Conservation (phyloP, 1,284 basidiomycete species). For the Sphagnurus paluster region DNA sequence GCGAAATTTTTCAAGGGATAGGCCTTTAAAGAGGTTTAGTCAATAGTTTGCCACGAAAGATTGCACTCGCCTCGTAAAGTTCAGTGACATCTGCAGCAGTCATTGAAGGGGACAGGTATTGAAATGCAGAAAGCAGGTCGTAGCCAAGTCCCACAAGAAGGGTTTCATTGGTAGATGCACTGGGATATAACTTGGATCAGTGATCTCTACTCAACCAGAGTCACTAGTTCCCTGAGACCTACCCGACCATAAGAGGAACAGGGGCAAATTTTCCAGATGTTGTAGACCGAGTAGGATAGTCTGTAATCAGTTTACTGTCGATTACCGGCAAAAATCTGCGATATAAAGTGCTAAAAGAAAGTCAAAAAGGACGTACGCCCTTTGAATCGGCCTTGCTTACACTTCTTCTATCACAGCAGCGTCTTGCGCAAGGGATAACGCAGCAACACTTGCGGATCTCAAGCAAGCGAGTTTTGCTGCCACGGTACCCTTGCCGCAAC, state of each 20-base stretch:
- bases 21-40: constrained; percentile 18
- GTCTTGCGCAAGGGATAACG: constrained; percentile 55
- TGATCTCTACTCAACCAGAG: neutral
- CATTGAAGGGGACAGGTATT: constrained; percentile 45
- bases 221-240: constrained; percentile 18
- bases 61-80: constrained; percentile 32
- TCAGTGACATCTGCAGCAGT: constrained; percentile 36
- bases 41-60: neutral
- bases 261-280: constrained; percentile 42
- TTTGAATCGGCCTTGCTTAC: constrained; percentile 20
- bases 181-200: constrained; percentile 20
- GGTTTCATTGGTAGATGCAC: constrained; percentile 59
- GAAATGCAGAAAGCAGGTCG: constrained; percentile 36
- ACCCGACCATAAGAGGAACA: constrained; percentile 61
- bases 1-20: constrained; percentile 39
- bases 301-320: constrained; percentile 49
- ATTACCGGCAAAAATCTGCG: constrained; percentile 41
- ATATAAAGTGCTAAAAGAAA: constrained; percentile 36
- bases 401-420: constrained; percentile 31
- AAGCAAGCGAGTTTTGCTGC: constrained; percentile 44
- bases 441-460: constrained; percentile 46
- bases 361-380: neutral
- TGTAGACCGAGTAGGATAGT: constrained; percentile 47
- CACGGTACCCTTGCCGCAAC: constrained; percentile 41
- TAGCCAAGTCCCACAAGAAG: constrained; percentile 37